Evolutionary conservation across 176 grass and related monocot genomes (phyloP), one percentile per base, ranked within the genome.

Genomic region (Musa troglodytarum): DNA sequence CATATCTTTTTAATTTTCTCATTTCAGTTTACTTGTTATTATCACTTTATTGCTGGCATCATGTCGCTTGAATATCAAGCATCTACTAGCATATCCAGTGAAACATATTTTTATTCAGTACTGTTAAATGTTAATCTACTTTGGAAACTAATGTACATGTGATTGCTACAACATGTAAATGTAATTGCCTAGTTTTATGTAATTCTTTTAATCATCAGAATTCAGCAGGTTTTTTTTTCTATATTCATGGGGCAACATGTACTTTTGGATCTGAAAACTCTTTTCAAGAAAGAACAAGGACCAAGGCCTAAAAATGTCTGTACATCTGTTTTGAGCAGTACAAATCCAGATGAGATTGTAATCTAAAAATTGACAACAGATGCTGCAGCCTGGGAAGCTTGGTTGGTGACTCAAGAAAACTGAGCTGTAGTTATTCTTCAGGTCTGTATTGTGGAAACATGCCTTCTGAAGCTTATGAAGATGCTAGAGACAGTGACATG

Each of bases 401-500:
- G 12, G 88, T 89, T 83, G 80, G 72, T 67, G 80, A 85, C 53
- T 52, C 10, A 0, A 53, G 69, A 57, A 79, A 80, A 62, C 54
- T 74, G 8, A 20, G 17, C 65, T 76, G 83, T 1, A 54, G 83
- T 53, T 23, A 24, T 61, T 24, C 84, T 28, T 87, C 87, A 17
- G 90, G 88, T 81, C 91, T 96, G 49, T 89, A 92, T 52, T 92
- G 92, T 67, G 92, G 77, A 78, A 96, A 86, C 83, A 76, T 96
- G 80, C 92, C 89, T 78, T 89, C 88, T 55, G 88, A 86, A 25
- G 63, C 61, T 14, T 77, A 50, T 5, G 80, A 85, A n/a, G 16
- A 51, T 23, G 75, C 8, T 15, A 74, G 79, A 63, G 77, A 89
- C 58, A 65, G 71, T 20, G 23, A 54, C 64, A 73, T 85, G 68